Evolutionary conservation across 371 early-diverging fungal genomes (phyloP).

Genomic region (Actinomortierella ambigua): DNA sequence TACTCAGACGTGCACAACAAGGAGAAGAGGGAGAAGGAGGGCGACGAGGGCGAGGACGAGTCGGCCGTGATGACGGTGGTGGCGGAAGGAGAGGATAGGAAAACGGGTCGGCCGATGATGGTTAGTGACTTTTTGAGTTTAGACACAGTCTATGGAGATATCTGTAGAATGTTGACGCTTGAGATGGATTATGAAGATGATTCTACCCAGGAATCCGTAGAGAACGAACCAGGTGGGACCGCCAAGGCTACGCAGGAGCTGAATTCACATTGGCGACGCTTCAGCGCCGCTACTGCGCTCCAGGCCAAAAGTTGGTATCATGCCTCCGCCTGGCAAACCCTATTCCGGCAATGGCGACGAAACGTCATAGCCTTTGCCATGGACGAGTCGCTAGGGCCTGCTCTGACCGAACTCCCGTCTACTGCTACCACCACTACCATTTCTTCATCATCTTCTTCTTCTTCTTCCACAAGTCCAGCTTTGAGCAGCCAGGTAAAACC

Average conservation of each 20-base stretch:
- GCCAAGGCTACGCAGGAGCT: no score
- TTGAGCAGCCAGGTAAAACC: not conserved
- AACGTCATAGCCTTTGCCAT: conserved; percentile 10
- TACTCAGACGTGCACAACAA: no score
- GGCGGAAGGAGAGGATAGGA: no score
- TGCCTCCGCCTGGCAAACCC: conserved; percentile 14
- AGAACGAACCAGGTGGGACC: not conserved
- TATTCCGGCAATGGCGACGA: conserved; percentile 4
- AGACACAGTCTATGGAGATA: conserved; percentile 21
- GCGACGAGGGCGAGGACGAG: not conserved
- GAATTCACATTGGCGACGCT: conserved; percentile 18
- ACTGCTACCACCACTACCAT: not conserved
- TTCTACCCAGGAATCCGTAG: not conserved
- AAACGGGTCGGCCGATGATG: no score
- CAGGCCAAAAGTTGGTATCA: conserved; percentile 26
- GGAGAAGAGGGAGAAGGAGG: no score
- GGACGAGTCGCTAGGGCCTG: conserved; percentile 16
- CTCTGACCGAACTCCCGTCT: not conserved
- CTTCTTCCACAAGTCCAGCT: no score
- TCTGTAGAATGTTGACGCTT: conserved; percentile 35
- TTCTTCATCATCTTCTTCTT: not conserved
- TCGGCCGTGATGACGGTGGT: no score
- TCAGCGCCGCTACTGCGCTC: conserved; percentile 35
- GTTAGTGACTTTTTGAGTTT: conserved; percentile 9
- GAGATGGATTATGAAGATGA: conserved; percentile 26